Base-by-base conservation (phyloP, 495 filamentous ascomycete genomes). In the Monascus purpureus region DNA sequence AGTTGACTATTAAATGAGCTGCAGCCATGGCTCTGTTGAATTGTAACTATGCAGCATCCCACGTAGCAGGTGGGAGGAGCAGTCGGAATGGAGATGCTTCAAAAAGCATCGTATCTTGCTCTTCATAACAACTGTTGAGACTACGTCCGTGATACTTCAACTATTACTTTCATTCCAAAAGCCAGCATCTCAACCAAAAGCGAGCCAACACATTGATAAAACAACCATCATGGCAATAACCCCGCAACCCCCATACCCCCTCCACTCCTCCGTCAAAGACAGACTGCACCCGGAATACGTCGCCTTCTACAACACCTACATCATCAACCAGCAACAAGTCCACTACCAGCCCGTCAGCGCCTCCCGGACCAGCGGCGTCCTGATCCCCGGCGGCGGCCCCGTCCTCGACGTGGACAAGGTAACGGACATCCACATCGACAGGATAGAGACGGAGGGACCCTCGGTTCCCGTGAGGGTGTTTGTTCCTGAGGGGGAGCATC, bases 301-400 rank as follows among this genome's bases (percentile, higher is more conserved):
- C 31, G 45, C 40, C 15, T 72, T 70, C 49, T 73, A 73, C 44
- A 72, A 73, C 42, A 31, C 61, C 25, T 41, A 67, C 46, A 57
- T 75, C 8, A 57, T 63, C 40, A 46, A 67, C 36, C 52, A 64
- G 8, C 61, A 63, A 22, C 61, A 65, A 33, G 61, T 63, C 4
- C 61, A 74, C 43, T 46, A 67, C 11, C 68, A 69, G 29, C 68
- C 70, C 4, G 57, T 74, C 12, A 53, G 51, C 6, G 66, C 61
- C 3, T 72, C 70, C 2, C 57, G 68, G 4, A 55, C 61, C 12
- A 59, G 61, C 28, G 67, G 67, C 7, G 57, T 67, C 20, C 39
- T 72, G 17, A 68, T 72, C 16, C 68, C 67, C 6, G 70, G 70
- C 6, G 68, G 60, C 8, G 67, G 68, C 1, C 67, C 68, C 0